Evolutionary conservation across 2,329 filamentous ascomycete species (phyloP).

Genomic region (Chalaropsis ovoidea): DNA sequence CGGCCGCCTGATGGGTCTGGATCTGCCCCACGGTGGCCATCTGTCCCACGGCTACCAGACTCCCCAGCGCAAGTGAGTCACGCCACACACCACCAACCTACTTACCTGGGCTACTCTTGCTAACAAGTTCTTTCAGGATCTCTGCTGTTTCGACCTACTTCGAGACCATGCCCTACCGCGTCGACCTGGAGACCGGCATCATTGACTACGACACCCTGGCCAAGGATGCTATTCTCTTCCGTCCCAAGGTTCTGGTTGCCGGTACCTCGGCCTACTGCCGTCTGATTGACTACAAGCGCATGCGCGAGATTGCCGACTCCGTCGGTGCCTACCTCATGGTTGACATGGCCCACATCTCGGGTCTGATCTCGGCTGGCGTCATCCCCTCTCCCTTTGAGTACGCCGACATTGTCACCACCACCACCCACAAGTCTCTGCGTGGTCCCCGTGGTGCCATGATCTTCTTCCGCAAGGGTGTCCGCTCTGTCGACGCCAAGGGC

Average conservation of each 20-base stretch:
- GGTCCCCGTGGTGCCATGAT: slow-evolving; percentile 98
- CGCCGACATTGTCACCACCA: slow-evolving; percentile 95
- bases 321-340: slow-evolving; percentile 91
- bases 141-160: slow-evolving; percentile 98
- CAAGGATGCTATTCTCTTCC: slow-evolving; percentile 82
- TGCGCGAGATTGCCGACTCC: slow-evolving; percentile 90
- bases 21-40: slow-evolving; percentile 89
- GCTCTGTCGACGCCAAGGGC: slow-evolving; percentile 82
- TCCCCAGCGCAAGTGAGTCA: slow-evolving; percentile 69
- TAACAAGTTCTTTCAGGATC: slow-evolving; percentile 46
- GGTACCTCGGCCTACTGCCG: slow-evolving; percentile 98
- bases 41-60: slow-evolving; percentile 97
- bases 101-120: background rate
- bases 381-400: slow-evolving; percentile 87
- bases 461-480: slow-evolving; percentile 97
- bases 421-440: slow-evolving; percentile 97
- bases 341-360: slow-evolving; percentile 98
- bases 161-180: slow-evolving; percentile 93
- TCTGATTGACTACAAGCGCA: slow-evolving; percentile 89
- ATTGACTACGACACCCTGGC: slow-evolving; percentile 94
- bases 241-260: slow-evolving; percentile 90
- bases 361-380: slow-evolving; percentile 83
- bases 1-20: slow-evolving; percentile 92
- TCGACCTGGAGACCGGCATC: slow-evolving; percentile 79
- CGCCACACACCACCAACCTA: background rate